Percentiles rank a stretch among this genome's conserved stretches.
These are phyloP conservation scores for Taxawa tesnikishii DNA, from an alignment of 2,329 filamentous ascomycete genomes.

Conservation along the genomic window DNA sequence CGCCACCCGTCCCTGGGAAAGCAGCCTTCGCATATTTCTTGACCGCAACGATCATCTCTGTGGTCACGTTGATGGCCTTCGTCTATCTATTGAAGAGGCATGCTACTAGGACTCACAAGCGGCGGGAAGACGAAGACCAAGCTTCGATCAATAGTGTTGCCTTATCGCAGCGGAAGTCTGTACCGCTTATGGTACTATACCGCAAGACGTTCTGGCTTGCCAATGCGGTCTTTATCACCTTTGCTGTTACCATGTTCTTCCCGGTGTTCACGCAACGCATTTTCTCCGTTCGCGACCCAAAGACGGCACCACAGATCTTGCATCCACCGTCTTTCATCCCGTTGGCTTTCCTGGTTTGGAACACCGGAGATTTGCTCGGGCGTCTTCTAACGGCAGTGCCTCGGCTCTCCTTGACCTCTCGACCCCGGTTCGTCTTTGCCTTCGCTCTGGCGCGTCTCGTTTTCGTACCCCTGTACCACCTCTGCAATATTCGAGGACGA, in stretches of 20 bases:
- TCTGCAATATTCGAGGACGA: constrained; percentile 75
- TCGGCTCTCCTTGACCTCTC: constrained; percentile 42
- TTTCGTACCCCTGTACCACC: constrained; percentile 74
- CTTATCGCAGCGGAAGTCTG: constrained; percentile 31
- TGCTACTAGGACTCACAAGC: constrained; percentile 12
- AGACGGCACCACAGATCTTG: constrained; percentile 45
- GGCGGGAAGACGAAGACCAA: constrained; percentile 4
- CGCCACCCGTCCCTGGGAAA: constrained; percentile 40
- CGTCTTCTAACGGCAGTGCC: constrained; percentile 54
- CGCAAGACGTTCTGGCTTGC: constrained; percentile 69
- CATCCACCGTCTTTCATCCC: constrained; percentile 74
- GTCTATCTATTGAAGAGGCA: constrained; percentile 54
- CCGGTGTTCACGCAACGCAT: constrained; percentile 68
- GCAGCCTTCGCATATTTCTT: constrained; percentile 87
- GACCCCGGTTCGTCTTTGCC: constrained; percentile 55
- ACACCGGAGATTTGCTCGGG: constrained; percentile 71
- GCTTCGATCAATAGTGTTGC: constrained; percentile 2
- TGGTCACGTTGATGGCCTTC: constrained; percentile 59
- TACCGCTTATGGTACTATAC: constrained; percentile 56
- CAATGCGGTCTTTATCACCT: constrained; percentile 66
- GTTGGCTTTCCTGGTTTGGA: constrained; percentile 86
- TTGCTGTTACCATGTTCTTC: constrained; percentile 83
- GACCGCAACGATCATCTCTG: constrained; percentile 68
- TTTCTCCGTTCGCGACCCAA: constrained; percentile 26
- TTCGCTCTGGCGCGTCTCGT: constrained; percentile 51